Base-by-base conservation (phyloP, 805 yeast genomes). In the Wickerhamomyces bovis region DNA sequence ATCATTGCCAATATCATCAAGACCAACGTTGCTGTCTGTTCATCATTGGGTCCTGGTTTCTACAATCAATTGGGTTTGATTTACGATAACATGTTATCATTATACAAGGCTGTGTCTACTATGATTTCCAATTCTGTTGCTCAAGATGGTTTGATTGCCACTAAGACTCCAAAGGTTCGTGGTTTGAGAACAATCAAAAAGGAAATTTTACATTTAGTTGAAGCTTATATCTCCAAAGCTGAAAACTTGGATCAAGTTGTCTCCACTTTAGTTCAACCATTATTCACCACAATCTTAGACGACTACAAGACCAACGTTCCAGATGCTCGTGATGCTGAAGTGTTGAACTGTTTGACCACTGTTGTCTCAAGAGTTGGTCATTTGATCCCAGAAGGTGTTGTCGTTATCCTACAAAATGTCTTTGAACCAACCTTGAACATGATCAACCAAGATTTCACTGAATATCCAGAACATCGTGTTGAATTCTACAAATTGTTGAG, bases 301-400 rank as follows among this genome's bases (percentile, higher is more conserved):
- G 99, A 94, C 65, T 94, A 94, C 69, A 80, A 79, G 59, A 71
- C 80, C 16, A 87, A 87, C 61, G 96, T 89, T 30, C 95, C 98
- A 4, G 96, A 89, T 70, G 97, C 97, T 10, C 83, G 98, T 63
- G 99, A 94, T 69, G 96, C 97, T 8, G 99, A 94, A 69, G 99
- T 94, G 6, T 76, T 94, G 65, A 88, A 86, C 67, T 90, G 98
- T 76, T 83, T 94, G 80, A 81, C 96, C 9, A 88, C 96, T 1
- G 78, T 94, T 47, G 95, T 94, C 23, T 73, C 80, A 25, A 85
- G 89, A 62, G 95, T 89, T 48, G 97, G 97, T 12, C 85, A 77
- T 52, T 69, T 83, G 74, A 88, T 92, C 48, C 89, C 96, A 23
- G 92, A 86, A 51, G 95, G 94, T 52, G 92, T 94, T 44, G 88